Evolutionary conservation across 73 alveolate genomes (phyloP).

Genomic region (Paramecium pentaurelia): DNA sequence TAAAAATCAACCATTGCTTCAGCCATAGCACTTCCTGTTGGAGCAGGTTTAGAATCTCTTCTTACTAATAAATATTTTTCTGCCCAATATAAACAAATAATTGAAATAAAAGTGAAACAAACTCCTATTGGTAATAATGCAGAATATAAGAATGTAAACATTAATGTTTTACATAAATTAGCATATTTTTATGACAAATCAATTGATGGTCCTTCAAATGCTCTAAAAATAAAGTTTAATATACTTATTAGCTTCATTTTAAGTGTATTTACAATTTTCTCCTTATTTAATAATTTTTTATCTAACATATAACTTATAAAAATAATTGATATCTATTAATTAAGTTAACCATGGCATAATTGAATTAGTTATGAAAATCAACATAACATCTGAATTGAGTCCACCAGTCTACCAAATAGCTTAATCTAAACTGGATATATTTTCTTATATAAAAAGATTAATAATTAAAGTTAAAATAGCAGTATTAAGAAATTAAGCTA

Average conservation of each 20-base stretch:
- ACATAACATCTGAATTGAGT: not conserved
- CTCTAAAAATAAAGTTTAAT: not conserved
- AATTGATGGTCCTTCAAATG: slow-evolving; percentile 30
- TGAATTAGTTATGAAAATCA: slow-evolving; percentile 24
- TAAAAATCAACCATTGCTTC: slow-evolving; percentile 12
- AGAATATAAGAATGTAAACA: slow-evolving; percentile 15
- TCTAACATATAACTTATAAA: not conserved
- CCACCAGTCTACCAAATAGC: slow-evolving; percentile 14
- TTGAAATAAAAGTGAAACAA: not conserved
- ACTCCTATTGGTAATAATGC: not conserved
- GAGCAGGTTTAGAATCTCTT: slow-evolving; percentile 34
- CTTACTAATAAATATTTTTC: slow-evolving; percentile 6
- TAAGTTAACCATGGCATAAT: not conserved
- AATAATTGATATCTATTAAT: not conserved
- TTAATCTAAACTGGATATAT: not conserved
- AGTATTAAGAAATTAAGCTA: slow-evolving; percentile 30
- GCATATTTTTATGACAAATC: slow-evolving; percentile 31
- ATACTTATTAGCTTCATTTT: slow-evolving; percentile 22
- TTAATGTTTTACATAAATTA: not conserved
- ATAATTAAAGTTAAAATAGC: not conserved
- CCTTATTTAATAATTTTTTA: not conserved
- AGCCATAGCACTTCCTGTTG: slow-evolving; percentile 33
- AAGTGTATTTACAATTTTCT: not conserved
- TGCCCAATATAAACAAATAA: not conserved
- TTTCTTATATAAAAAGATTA: not conserved